phyloP scores from a whole-genome alignment of 2,329 filamentous ascomycete genomes.

The Sporothrix euskadiensis region DNA sequence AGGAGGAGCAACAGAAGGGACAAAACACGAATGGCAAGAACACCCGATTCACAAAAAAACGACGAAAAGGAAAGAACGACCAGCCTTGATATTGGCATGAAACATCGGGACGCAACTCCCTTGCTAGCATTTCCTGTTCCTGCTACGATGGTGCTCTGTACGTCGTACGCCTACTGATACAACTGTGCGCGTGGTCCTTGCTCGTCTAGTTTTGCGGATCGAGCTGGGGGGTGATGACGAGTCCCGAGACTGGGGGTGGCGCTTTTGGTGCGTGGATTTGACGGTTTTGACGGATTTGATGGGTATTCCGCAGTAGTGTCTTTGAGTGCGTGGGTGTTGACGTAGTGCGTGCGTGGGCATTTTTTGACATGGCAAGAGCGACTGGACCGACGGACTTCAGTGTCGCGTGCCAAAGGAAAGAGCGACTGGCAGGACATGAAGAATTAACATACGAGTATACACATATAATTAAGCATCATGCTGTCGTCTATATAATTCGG shows the following conservation, averaged over 20 bases:
- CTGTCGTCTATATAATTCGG: neutral
- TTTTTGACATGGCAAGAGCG: neutral
- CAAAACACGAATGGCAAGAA: neutral
- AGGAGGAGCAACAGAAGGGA: slow-evolving; percentile 2
- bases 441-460: too few relatives aligned
- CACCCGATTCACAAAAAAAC: neutral
- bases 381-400: neutral
- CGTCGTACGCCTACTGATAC: neutral
- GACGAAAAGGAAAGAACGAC: neutral
- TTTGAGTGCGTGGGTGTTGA: neutral
- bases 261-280: neutral
- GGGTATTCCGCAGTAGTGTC: neutral
- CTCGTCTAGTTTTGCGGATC: slow-evolving; percentile 9
- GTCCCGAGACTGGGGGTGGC: slow-evolving; percentile 16
- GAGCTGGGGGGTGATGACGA: slow-evolving; percentile 14
- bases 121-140: neutral
- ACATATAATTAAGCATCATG: neutral
- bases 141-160: neutral
- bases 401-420: too few relatives aligned
- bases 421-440: too few relatives aligned
- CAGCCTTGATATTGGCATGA: neutral
- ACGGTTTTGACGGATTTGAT: neutral
- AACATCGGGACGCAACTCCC: slow-evolving; percentile 13
- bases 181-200: neutral
- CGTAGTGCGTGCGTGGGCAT: neutral